Conservation (phyloP, 257 asterid species). For the Plectranthus barbatus region DNA sequence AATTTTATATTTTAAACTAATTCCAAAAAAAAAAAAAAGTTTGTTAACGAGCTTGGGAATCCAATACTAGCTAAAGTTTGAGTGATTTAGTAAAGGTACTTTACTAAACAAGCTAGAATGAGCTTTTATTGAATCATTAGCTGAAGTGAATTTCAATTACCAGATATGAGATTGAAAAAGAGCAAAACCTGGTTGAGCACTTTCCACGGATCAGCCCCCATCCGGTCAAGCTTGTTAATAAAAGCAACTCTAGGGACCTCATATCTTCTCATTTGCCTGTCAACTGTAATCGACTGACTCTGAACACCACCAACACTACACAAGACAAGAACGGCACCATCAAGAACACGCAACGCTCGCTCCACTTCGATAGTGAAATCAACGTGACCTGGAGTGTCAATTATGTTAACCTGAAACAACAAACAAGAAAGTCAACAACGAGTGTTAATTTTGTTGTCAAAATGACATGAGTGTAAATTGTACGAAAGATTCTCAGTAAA, state of each 20-base stretch:
- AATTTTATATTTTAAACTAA: too few species aligned
- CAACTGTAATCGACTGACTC: slow-evolving; percentile 98
- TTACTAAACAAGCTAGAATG: too few species aligned
- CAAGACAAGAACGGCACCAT: slow-evolving; percentile 93
- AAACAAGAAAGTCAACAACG: slow-evolving; percentile 2
- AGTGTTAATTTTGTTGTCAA: too few species aligned
- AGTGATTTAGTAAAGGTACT: too few species aligned
- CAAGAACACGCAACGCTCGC: slow-evolving; percentile 97
- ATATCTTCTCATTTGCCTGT: slow-evolving; percentile 98
- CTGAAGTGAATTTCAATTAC: not conserved
- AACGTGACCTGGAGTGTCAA: slow-evolving; percentile 97
- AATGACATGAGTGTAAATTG: too few species aligned
- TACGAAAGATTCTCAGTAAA: too few species aligned
- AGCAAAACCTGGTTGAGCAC: slow-evolving; percentile 81
- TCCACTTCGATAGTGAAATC: slow-evolving; percentile 99
- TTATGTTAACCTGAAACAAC: slow-evolving; percentile 71
- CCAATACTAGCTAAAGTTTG: too few species aligned
- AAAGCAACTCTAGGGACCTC: slow-evolving; percentile 96
- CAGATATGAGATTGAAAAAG: not conserved
- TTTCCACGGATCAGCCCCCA: slow-evolving; percentile 99
- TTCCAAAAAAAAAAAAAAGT: too few species aligned
- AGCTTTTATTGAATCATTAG: too few species aligned
- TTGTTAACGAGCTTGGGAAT: too few species aligned
- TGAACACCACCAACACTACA: slow-evolving; percentile 99
- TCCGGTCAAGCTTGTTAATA: slow-evolving; percentile 91